Evolutionary conservation across 108 stramenopile genomes (phyloP), one percentile per base, ranked within the genome.

Genomic region (Cyclotella distinguenda): DNA sequence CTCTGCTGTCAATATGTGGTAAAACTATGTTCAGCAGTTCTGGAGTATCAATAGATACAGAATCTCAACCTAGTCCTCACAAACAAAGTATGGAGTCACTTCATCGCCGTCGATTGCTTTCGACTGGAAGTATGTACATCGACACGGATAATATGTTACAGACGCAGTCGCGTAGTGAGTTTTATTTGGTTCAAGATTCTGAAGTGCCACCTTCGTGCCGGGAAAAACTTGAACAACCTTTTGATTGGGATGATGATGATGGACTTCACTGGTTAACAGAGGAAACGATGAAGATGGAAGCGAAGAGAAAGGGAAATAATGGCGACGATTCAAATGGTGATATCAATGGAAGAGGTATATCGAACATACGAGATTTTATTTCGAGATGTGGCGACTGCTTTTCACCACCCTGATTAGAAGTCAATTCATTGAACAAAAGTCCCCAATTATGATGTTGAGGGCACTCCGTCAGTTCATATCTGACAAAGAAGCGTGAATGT

Each of bases 161-260:
- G 1, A 48, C 3, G 12, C 42, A 59, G 3, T 26, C 40, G 30
- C 22, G 58, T 13, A 35, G 44, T 27, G 58, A 43, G 2, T 59
- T 43, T 35, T 34, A 42, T 43, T 1, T 59, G 6, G 27, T 43
- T 1, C 42, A 59, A 30, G 40, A 40, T 25, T 19, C 58, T 9
- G 63, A 64, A 51, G 63, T 51, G 25, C 63, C 63, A 16, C 63
- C 49, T 25, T 49, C 63, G 40, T 64, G 35, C 15, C 63, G 49
- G 11, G 50, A 64, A 27, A 51, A 50, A 36, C 4, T 64, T 0
- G 46, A 25, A 32, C 61, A 32, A 23, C 21, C 33, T 0, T 15
- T 64, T 32, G 52, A 50, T 38, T 64, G 28, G 6, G 30, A 44
- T 6, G 62, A 64, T 6, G 63, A 64, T 10, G 63, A 64, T 6